Base-by-base conservation (phyloP, 2,329 filamentous ascomycete species). In the Xylariales sp. region DNA sequence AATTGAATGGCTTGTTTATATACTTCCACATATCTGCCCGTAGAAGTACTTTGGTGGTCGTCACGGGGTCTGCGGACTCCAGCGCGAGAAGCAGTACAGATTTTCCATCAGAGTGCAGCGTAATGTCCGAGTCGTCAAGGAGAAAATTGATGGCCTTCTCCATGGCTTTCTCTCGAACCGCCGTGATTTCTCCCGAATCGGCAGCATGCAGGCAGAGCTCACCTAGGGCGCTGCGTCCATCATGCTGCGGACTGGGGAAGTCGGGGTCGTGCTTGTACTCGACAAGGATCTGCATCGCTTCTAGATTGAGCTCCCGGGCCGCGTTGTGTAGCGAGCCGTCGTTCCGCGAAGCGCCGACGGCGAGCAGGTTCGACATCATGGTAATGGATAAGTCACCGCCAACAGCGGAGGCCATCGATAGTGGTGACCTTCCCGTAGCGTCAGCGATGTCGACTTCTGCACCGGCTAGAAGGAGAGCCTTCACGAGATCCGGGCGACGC, bases 281-380 rank as follows among this genome's bases (percentile, higher is more conserved):
- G 5, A 83, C 58, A 2, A 86, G 62, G 2, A 78, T 62, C 34
- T 68, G 65, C 43, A 82, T 73, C 2, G 72, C 72, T 11, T 70
- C 59, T 0, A 80, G 45, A 45, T 83, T 77, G 15, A 85, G 63
- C 32, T 74, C 69, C 11, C 76, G 66, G 0, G 80, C 74, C 4
- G 80, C 77, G 42, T 83, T 80, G 49, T 85, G 81, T 4, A 86
- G 63, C 2, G 78, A 83, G 0, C 81, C 80, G 42, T 86, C 81
- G 40, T 85, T 78, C 29, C 65, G 68, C 2, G 73, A 69, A 1
- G 77, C 74, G 15, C 76, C 73, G 0, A 74, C 71, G 0, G 69
- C 69, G 5, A 82, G 62, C 1, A 84, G 56, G 36, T 66, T 69
- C 2, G 65, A 61, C 70, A 78, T 71, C 57, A 79, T 73, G 8